Conservation (phyloP, 768 basidiomycete genomes). For the Dioszegia aurantiaca region DNA sequence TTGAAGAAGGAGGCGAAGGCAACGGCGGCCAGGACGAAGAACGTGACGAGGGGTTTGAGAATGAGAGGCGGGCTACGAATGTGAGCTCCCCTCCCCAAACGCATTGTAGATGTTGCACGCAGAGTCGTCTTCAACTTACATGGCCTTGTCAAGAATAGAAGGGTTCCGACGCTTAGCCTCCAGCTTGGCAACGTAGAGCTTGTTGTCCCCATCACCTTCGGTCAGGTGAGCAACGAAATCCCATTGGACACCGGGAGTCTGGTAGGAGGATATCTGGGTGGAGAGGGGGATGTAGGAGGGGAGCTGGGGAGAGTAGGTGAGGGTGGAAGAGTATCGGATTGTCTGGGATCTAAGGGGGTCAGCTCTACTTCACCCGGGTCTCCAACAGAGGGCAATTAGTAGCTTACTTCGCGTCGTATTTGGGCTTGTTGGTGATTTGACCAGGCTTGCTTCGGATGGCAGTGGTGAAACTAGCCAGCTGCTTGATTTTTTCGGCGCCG, state of each 20-base stretch:
- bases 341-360: neutral
- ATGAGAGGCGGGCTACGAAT: constrained; percentile 28
- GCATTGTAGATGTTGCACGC: too few species aligned
- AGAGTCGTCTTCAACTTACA: too few species aligned
- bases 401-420: constrained; percentile 33
- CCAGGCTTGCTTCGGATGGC: constrained; percentile 7
- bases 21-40: constrained; percentile 22
- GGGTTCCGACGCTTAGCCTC: constrained; percentile 16
- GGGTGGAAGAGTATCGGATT: constrained; percentile 3
- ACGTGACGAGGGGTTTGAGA: constrained; percentile 26
- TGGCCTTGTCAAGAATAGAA: constrained; percentile 15
- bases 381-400: too few species aligned
- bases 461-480: neutral
- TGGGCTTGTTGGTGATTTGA: constrained; percentile 22
- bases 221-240: constrained; percentile 2
- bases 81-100: too few species aligned
- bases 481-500: constrained; percentile 30
- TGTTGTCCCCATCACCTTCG: neutral
- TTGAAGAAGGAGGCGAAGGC: constrained; percentile 23
- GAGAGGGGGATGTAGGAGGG: constrained; percentile 21
- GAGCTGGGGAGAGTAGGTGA: constrained; percentile 23
- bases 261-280: neutral
- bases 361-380: constrained; percentile 7
- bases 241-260: neutral
- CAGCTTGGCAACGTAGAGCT: constrained; percentile 34